These are phyloP conservation scores for Aquilaria malaccensis DNA, from an alignment of 345 rosid species.

Conservation along the genomic window DNA sequence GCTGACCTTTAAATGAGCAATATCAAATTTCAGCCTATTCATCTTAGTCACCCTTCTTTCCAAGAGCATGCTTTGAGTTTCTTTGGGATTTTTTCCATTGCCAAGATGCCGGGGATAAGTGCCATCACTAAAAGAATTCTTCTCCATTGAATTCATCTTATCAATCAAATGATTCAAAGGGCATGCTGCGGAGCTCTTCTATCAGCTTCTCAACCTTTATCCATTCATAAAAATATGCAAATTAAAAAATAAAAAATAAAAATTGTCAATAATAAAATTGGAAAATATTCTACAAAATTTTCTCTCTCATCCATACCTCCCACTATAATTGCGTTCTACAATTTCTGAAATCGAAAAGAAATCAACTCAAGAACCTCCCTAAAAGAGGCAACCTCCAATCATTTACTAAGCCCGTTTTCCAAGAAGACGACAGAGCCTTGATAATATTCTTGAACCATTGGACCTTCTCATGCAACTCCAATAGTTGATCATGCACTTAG, in stretches of 20 bases:
- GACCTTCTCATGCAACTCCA: slow-evolving; percentile 90
- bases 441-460: slow-evolving; percentile 65
- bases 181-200: slow-evolving; percentile 74
- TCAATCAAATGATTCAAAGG: slow-evolving; percentile 72
- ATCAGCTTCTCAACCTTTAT: slow-evolving; percentile 91
- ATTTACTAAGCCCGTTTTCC: slow-evolving; percentile 72
- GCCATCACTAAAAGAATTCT: slow-evolving; percentile 34
- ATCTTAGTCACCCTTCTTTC: slow-evolving; percentile 97
- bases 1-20: slow-evolving; percentile 91
- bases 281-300: neutral
- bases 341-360: slow-evolving; percentile 4
- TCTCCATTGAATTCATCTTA: slow-evolving; percentile 40
- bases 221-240: neutral
- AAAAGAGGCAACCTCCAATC: slow-evolving; percentile 86
- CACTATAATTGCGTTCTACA: too few relatives aligned
- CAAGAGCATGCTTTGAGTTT: slow-evolving; percentile 93
- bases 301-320: too few relatives aligned
- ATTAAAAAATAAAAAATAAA: slow-evolving; percentile 1
- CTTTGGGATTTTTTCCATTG: slow-evolving; percentile 72
- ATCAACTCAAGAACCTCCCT: slow-evolving; percentile 81
- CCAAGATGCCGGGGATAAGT: slow-evolving; percentile 36
- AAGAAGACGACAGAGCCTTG: slow-evolving; percentile 58
- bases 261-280: neutral
- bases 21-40: slow-evolving; percentile 90
- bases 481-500: slow-evolving; percentile 87